phyloP scores from a whole-genome alignment of 257 asterid species.

The Jasminum sambac region DNA sequence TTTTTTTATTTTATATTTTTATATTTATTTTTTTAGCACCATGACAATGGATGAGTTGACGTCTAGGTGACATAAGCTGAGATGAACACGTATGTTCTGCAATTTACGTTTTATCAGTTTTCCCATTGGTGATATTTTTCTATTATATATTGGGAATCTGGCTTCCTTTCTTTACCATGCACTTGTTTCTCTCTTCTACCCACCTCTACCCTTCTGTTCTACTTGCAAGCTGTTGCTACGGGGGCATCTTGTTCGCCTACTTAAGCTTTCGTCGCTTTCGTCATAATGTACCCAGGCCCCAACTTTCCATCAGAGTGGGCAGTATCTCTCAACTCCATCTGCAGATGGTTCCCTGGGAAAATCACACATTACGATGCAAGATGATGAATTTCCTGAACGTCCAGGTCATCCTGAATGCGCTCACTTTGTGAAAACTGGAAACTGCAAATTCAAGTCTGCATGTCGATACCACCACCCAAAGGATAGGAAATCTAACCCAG shows the following conservation, averaged over 20 bases:
- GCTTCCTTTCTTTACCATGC: background rate
- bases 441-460: conserved; percentile 38
- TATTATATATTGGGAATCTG: background rate
- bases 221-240: background rate
- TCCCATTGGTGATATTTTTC: background rate
- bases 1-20: too few relatives aligned
- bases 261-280: conserved; percentile 8
- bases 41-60: background rate
- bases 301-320: conserved; percentile 17
- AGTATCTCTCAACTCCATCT: conserved; percentile 16
- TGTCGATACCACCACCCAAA: conserved; percentile 54
- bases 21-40: background rate
- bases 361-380: background rate
- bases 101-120: background rate
- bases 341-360: conserved; percentile 15
- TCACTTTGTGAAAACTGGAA: conserved; percentile 48
- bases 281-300: conserved; percentile 26
- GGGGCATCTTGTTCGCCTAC: background rate
- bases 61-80: background rate
- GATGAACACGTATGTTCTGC: background rate
- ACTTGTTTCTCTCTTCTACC: background rate
- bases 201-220: background rate
- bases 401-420: conserved; percentile 51
- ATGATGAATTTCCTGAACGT: conserved; percentile 50
- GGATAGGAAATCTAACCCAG: conserved; percentile 24